These are phyloP conservation scores for Yarrowia sp. DNA, from an alignment of 805 yeast genomes.

Conservation along the genomic window DNA sequence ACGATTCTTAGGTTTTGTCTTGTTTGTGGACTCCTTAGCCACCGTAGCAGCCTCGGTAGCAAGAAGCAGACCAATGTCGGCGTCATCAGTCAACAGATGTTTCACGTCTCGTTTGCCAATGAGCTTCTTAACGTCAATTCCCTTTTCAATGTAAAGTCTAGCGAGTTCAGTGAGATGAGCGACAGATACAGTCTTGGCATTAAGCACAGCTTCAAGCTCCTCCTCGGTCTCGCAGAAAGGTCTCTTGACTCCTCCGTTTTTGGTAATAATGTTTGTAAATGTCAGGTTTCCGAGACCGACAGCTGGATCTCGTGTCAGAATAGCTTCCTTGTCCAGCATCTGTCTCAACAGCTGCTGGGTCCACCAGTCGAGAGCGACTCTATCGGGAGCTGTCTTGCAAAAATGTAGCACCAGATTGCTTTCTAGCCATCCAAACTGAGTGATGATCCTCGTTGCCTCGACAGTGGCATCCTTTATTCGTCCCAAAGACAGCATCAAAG, in stretches of 20 bases:
- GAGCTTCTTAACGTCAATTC: not conserved
- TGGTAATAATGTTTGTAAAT: conserved; percentile 28
- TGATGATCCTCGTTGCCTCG: conserved; percentile 6
- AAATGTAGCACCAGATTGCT: conserved; percentile 16
- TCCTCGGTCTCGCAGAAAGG: conserved; percentile 31
- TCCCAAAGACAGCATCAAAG: not conserved
- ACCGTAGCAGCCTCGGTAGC: conserved; percentile 22
- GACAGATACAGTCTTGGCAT: conserved; percentile 3
- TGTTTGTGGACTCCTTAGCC: not conserved
- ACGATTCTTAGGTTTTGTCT: not conserved
- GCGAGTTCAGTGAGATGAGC: conserved; percentile 9
- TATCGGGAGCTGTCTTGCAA: conserved; percentile 7
- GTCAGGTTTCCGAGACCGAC: conserved; percentile 22
- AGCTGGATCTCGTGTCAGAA: not conserved
- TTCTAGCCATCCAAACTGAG: conserved; percentile 29
- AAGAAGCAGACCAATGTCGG: conserved; percentile 24
- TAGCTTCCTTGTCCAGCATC: not conserved
- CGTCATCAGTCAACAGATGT: not conserved
- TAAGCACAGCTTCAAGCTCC: not conserved
- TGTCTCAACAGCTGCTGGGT: conserved; percentile 10
- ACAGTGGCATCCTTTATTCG: conserved; percentile 1
- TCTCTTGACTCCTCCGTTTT: conserved; percentile 15
- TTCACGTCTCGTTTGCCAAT: not conserved
- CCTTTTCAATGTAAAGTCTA: not conserved
- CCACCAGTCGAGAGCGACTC: not conserved